Percentiles rank a stretch among this genome's conserved stretches.
Conservation (phyloP, 1,139 yeast genomes). For the Saccharomyces hybrid region DNA sequence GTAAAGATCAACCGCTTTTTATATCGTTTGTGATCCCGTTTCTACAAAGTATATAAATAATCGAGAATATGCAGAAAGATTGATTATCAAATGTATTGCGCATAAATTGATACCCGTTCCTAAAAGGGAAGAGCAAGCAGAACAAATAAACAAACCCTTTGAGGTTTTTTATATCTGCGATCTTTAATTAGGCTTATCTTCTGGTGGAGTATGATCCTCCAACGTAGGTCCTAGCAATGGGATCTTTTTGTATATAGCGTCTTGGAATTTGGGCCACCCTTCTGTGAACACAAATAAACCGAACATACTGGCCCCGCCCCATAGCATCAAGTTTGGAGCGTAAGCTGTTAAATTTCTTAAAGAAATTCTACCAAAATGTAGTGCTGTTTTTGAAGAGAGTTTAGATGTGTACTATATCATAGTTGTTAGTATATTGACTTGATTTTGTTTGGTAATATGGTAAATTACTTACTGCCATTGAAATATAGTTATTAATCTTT, state of each 20-base stretch:
- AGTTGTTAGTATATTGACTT: not conserved
- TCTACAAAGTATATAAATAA: not conserved
- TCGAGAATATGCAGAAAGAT: not conserved
- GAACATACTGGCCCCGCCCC: slow-evolving; percentile 80
- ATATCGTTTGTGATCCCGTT: not conserved
- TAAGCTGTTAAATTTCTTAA: slow-evolving; percentile 30
- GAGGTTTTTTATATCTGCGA: not conserved
- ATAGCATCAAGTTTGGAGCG: slow-evolving; percentile 44
- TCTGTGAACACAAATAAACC: slow-evolving; percentile 79
- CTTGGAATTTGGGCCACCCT: slow-evolving; percentile 84
- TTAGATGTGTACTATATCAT: slow-evolving; percentile 31
- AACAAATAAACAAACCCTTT: not conserved
- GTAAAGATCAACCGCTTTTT: not conserved
- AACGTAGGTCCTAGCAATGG: slow-evolving; percentile 76
- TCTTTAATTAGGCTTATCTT: slow-evolving; percentile 41
- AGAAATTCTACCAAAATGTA: slow-evolving; percentile 33
- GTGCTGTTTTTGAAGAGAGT: slow-evolving; percentile 33
- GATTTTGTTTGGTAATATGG: not conserved
- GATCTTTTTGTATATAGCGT: slow-evolving; percentile 69
- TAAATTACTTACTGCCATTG: not conserved
- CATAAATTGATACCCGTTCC: not conserved
- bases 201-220: slow-evolving; percentile 70
- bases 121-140: not conserved
- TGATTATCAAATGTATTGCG: not conserved
- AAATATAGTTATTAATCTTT: not conserved